Conservation (phyloP, 108 stramenopile species). For the Cafeteria roenbergensis region DNA sequence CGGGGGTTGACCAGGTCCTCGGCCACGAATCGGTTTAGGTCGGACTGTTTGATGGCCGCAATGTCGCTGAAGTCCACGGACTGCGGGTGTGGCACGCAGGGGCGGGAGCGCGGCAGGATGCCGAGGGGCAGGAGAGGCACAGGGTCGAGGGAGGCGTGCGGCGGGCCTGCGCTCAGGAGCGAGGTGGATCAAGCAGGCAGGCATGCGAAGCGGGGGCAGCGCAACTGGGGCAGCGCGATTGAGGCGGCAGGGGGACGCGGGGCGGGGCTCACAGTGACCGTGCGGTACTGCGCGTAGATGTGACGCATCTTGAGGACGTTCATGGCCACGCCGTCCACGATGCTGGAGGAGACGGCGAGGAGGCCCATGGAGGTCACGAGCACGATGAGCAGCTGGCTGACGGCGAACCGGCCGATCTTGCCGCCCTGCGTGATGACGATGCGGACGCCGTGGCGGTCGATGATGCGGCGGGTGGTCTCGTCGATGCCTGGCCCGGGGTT, state of each 20-base stretch:
- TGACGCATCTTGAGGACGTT: neutral
- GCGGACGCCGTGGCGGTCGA: neutral
- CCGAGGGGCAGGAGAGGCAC: too few relatives aligned
- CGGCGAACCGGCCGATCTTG: neutral
- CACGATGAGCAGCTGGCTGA: neutral
- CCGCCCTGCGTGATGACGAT: neutral
- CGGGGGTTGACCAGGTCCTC: conserved; percentile 12
- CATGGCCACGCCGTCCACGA: neutral
- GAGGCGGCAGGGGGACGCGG: too few relatives aligned
- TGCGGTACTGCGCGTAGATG: conserved; percentile 8
- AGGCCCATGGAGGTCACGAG: conserved; percentile 2
- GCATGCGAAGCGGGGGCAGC: too few relatives aligned
- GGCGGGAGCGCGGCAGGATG: too few relatives aligned
- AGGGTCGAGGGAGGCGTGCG: too few relatives aligned
- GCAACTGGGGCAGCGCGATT: too few relatives aligned
- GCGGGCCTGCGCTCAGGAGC: too few relatives aligned
- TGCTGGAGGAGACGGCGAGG: neutral
- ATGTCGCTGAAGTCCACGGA: neutral
- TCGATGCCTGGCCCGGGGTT: neutral
- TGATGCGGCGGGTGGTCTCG: neutral
- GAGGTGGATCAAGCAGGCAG: too few relatives aligned
- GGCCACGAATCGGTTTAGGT: neutral
- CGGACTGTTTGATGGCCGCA: neutral
- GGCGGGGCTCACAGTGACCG: too few relatives aligned
- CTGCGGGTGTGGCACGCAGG: too few relatives aligned